phyloP scores from a whole-genome alignment of 2,329 filamentous ascomycete species.

The Talaromyces sp. region DNA sequence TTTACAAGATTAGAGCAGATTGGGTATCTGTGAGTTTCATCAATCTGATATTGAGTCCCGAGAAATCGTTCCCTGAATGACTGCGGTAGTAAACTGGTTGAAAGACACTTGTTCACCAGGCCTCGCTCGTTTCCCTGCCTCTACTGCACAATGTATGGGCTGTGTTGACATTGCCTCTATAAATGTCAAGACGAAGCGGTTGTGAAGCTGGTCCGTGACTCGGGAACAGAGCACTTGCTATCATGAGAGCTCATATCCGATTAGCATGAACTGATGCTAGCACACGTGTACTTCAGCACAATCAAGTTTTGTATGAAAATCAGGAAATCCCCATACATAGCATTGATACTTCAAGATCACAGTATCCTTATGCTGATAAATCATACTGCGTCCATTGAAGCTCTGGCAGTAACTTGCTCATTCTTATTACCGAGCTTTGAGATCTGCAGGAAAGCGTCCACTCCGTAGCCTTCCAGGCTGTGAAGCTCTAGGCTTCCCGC shows the following conservation, averaged over 20 bases:
- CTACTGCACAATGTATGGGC: neutral
- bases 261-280: too few species aligned
- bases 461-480: slow-evolving; percentile 90
- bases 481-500: slow-evolving; percentile 87
- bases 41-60: neutral
- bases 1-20: neutral
- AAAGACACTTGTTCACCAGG: neutral
- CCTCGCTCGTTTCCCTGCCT: neutral
- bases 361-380: neutral
- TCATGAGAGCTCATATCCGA: too few species aligned
- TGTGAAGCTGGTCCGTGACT: neutral
- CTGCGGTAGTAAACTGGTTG: neutral
- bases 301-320: too few species aligned
- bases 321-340: neutral
- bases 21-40: too few species aligned
- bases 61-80: neutral
- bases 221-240: too few species aligned
- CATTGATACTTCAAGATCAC: neutral
- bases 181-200: too few species aligned
- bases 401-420: slow-evolving; percentile 78
- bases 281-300: too few species aligned
- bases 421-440: slow-evolving; percentile 97
- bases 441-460: slow-evolving; percentile 93
- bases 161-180: neutral
- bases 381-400: slow-evolving; percentile 72